A percentile compares a stretch with the other conserved stretches of the same genome.
Evolutionary conservation across 352 stramenopile genomes (phyloP).

Genomic region (Globisporangium takayamanum): DNA sequence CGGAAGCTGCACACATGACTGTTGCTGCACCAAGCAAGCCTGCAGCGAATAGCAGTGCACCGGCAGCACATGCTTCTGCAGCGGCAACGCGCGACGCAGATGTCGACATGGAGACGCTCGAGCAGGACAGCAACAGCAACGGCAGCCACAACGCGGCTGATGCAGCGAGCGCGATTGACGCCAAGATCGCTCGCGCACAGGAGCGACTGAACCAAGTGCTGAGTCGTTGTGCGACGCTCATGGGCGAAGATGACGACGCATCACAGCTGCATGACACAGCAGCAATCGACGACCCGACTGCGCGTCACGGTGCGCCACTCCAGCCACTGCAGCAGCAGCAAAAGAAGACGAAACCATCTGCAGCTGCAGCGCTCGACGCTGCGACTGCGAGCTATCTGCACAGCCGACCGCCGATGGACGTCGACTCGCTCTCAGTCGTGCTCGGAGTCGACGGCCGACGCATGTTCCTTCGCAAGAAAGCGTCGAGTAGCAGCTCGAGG

Average conservation of each 20-base stretch:
- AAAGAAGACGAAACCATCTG: background rate
- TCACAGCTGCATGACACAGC: conserved; percentile 12
- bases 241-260: conserved; percentile 46
- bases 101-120: too few species aligned
- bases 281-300: conserved; percentile 14
- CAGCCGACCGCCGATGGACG: conserved; percentile 51
- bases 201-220: conserved; percentile 46
- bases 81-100: background rate
- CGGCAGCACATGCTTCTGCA: background rate
- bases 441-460: conserved; percentile 34
- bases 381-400: conserved; percentile 42
- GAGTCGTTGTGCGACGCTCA: conserved; percentile 47
- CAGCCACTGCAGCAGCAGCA: conserved; percentile 19
- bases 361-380: conserved; percentile 20
- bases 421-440: conserved; percentile 53
- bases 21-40: background rate
- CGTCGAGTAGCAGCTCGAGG: conserved; percentile 8
- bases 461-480: conserved; percentile 64
- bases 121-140: background rate
- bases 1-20: conserved; percentile 27
- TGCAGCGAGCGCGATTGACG: conserved; percentile 14
- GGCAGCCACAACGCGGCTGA: background rate
- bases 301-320: conserved; percentile 1
- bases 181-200: conserved; percentile 31
- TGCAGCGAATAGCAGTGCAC: conserved; percentile 5